These are phyloP conservation scores for Chrysanthemum makinoi DNA, from an alignment of 129 eudicot species.

Conservation along the genomic window DNA sequence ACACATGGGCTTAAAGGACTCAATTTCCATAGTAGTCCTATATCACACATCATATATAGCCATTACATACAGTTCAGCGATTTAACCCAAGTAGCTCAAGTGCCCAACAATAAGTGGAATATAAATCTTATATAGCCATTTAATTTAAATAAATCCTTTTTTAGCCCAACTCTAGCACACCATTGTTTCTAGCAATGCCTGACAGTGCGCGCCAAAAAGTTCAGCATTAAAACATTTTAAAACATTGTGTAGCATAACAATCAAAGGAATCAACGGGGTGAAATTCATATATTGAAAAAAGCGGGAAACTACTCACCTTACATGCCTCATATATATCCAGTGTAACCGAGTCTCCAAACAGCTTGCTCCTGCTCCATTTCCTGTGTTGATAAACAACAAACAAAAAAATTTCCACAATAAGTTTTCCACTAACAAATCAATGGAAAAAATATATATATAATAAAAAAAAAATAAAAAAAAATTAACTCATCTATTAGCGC, in stretches of 20 bases:
- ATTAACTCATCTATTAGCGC: neutral
- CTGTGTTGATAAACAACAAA: neutral
- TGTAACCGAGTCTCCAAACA: conserved; percentile 21
- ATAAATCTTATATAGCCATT: neutral
- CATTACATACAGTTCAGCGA: neutral
- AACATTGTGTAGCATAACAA: conserved; percentile 5
- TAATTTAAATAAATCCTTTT: neutral
- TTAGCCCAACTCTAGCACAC: neutral
- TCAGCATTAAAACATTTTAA: neutral
- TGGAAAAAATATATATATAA: no score
- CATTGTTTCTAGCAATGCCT: conserved; percentile 3
- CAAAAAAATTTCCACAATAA: conserved; percentile 16
- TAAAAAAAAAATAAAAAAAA: no score
- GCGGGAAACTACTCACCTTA: conserved; percentile 14
- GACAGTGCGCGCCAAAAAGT: neutral
- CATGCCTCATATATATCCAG: conserved; percentile 19
- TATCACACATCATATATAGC: neutral
- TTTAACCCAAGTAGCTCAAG: neutral
- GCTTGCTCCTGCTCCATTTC: conserved; percentile 21
- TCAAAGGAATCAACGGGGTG: conserved; percentile 6
- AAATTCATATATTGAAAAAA: neutral
- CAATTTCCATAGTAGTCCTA: neutral
- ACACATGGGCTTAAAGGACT: neutral
- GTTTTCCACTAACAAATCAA: conserved; percentile 10
- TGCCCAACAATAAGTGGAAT: neutral